Evolutionary conservation across 352 stramenopile species (phyloP).

Genomic region (Pythium aquatile): DNA sequence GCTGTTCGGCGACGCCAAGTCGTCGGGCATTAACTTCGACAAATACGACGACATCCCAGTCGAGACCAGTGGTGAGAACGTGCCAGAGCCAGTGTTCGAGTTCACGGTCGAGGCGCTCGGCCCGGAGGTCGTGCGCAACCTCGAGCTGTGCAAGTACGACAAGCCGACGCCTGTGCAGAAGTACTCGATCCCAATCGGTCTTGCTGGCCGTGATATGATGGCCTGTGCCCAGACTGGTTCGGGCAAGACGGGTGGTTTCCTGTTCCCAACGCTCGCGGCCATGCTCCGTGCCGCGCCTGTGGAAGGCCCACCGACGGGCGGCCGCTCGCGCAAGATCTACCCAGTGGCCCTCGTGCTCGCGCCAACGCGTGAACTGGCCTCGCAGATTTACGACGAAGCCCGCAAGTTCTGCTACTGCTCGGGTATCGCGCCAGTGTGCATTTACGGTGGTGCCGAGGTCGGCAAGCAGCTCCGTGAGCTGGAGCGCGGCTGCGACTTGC

Average conservation of each 20-base stretch:
- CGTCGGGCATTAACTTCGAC: constrained; percentile 98
- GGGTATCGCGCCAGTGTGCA: constrained; percentile 91
- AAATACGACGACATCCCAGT: constrained; percentile 99
- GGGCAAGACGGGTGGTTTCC: constrained; percentile 96
- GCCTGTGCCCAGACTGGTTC: constrained; percentile 98
- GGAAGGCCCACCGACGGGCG: constrained; percentile 41
- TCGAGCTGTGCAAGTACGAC: constrained; percentile 92
- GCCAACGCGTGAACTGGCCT: constrained; percentile 93
- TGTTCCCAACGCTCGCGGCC: constrained; percentile 96
- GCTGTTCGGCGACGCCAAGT: constrained; percentile 92
- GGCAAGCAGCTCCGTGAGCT: constrained; percentile 83
- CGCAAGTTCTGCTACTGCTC: constrained; percentile 97
- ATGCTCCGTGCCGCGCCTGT: constrained; percentile 90
- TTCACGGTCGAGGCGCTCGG: constrained; percentile 91
- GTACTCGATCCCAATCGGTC: constrained; percentile 97
- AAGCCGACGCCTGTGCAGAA: constrained; percentile 99
- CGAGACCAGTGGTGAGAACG: constrained; percentile 92
- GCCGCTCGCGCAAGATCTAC: constrained; percentile 85
- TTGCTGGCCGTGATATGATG: constrained; percentile 97
- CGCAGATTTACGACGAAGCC: constrained; percentile 96
- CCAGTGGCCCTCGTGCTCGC: constrained; percentile 92
- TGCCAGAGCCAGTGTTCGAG: constrained; percentile 90
- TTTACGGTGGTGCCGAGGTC: constrained; percentile 94
- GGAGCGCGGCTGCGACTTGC: constrained; percentile 94
- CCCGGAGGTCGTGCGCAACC: constrained; percentile 91